Evolutionary conservation across 169 alveolate genomes (phyloP).

Genomic region (Eimeria acervulina): DNA sequence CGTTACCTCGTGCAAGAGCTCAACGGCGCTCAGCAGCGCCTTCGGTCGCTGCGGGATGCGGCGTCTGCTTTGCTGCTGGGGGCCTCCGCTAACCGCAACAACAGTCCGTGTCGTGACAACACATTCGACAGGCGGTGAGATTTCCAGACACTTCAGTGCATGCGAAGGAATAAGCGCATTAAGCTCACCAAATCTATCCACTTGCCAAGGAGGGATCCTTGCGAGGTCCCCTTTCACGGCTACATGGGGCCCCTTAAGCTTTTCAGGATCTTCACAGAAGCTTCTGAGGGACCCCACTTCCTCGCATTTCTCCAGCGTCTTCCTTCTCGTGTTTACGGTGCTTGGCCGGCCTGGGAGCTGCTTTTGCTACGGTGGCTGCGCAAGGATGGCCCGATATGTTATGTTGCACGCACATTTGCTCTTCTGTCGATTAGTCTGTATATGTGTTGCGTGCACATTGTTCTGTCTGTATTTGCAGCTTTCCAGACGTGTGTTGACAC

Average conservation of each 20-base stretch:
- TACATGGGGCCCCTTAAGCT: neutral
- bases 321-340: neutral
- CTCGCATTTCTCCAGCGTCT: neutral
- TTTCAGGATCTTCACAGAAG: neutral
- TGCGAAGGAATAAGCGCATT: neutral
- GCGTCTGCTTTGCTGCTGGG: slow-evolving; percentile 30
- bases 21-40: slow-evolving; percentile 40
- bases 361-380: neutral
- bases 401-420: neutral
- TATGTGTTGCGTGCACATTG: neutral
- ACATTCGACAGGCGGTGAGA: slow-evolving; percentile 38
- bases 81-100: slow-evolving; percentile 28
- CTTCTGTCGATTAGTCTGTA: neutral
- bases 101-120: slow-evolving; percentile 52
- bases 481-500: slow-evolving; percentile 15
- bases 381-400: neutral
- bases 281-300: neutral
- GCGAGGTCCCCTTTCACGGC: too few species aligned
- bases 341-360: neutral
- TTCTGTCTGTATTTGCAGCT: neutral
- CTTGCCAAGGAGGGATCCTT: too few species aligned
- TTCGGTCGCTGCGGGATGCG: slow-evolving; percentile 22
- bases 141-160: neutral
- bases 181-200: too few species aligned
- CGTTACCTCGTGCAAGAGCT: slow-evolving; percentile 24